Evolutionary conservation across 768 basidiomycete genomes (phyloP), one percentile per base, ranked within the genome.

Genomic region (Boletus sensibilis): DNA sequence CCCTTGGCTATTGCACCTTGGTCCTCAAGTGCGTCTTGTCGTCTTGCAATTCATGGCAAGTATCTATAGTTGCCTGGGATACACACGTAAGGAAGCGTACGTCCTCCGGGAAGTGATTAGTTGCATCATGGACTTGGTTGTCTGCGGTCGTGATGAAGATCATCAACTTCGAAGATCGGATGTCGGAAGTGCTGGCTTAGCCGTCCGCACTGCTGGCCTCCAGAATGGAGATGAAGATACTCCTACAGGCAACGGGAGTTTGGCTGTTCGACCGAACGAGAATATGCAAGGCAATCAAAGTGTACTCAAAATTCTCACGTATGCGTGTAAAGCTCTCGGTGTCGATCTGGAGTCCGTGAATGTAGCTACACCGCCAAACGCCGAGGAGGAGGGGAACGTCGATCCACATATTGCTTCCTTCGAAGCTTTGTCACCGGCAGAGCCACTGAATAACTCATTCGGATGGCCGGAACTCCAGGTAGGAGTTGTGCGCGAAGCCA

Each of bases 391-490:
- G 16, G 71, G 69, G 31, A 41, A 53, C n/a, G 42, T 43, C 37
- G 59, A 55, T 14, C 38, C 53, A 21, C 21, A 61, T 47, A 41
- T 57, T 2, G 35, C 54, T 20, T 43, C 56, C 25, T 57, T 52
- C 20, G 79, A 79, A 53, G 76, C 79, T 45, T 79, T 81, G 51
- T 72, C 74, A 0, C 56, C 75, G 10, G 74, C 75, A 34, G 60
- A 64, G 27, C 57, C 53, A 20, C 68, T 74, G 31, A 75, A 72
- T 25, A 83, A 85, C 59, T 72, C 81, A 5, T 91, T 86, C 68
- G 97, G 97, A 5, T 98, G 96, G 96, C 88, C 94, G 3, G 92
- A 94, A 69, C 76, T 99, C 39, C 96, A 97, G 75, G 83, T 98
- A 18, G 94, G 93, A 23, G 85, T 95, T n/a, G 79, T 98, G 21